Evolutionary conservation across 345 rosid species (phyloP), one percentile per base, ranked within the genome.

Genomic region (Kernera saxatilis): DNA sequence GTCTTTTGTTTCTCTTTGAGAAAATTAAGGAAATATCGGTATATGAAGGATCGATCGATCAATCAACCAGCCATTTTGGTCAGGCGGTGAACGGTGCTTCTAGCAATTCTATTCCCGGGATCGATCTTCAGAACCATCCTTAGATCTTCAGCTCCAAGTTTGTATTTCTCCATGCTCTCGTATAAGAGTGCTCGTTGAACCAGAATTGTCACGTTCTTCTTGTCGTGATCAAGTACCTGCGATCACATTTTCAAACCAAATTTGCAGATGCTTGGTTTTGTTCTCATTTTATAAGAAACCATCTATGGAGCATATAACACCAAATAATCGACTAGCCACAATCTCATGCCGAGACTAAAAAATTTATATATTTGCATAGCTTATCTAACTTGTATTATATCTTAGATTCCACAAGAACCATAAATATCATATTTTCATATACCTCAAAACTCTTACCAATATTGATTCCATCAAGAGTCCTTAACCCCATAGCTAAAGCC

Each of bases 151-250:
- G 99, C 99, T 11, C 99, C 99, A 13, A 89, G 95, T 69, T 79
- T 91, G 79, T 94, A 94, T 79, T 94, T 94, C 79, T 94, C 97
- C 99, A 94, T 94, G 71, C 97, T 91, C 81, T 94, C 99, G 43
- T 94, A 94, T 71, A 94, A 80, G 7, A 94, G 89, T 15, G 99
- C 97, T 29, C 97, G 93, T 78, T 94, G 97, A 29, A 91, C 96
- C 17, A 89, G 83, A 32, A 84, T 87, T 1, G 89, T 60, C 32
- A 89, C 96, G 53, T 94, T 89, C 72, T 75, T 59, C 11, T 82
- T 84, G 67, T 94, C 95, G 1, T 81, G 79, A 26, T 88, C 93
- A 14, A 94, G 84, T 56, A 88, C 99, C 99, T 94, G 80, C 76
- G 77, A 75, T 29, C 66, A 33, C 57, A 56, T 59, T 67, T 48